Conservation (phyloP, 176 grass and related monocot species). For the Zoysia japonica region DNA sequence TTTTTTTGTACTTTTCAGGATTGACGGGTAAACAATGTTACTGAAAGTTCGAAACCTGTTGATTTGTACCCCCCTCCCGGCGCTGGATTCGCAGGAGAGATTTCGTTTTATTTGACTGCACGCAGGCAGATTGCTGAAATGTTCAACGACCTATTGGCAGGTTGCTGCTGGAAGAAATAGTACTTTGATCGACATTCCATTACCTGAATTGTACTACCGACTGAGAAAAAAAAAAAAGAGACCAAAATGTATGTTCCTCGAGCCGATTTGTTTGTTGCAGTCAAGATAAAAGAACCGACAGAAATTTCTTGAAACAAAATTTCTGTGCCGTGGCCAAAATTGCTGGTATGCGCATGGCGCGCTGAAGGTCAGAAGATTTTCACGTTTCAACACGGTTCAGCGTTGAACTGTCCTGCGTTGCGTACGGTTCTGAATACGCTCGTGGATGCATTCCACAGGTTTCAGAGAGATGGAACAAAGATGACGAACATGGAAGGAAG, state of each 20-base stretch:
- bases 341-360: no score
- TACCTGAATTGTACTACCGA: neutral
- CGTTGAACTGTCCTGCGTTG: no score
- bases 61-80: no score
- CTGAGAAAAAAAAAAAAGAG: neutral
- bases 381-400: neutral
- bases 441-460: no score
- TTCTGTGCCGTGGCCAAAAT: no score
- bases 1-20: neutral
- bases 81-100: no score
- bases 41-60: neutral
- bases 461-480: neutral
- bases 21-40: neutral
- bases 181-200: no score
- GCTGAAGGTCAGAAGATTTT: no score
- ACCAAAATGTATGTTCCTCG: neutral
- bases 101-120: conserved; percentile 1
- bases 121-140: neutral
- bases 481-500: neutral
- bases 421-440: neutral
- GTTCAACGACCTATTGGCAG: neutral
- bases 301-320: no score
- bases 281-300: neutral
- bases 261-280: neutral
- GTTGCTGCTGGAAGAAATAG: neutral